Conservation (phyloP, 164 flowering plant genomes). For the Pachysandra terminalis region DNA sequence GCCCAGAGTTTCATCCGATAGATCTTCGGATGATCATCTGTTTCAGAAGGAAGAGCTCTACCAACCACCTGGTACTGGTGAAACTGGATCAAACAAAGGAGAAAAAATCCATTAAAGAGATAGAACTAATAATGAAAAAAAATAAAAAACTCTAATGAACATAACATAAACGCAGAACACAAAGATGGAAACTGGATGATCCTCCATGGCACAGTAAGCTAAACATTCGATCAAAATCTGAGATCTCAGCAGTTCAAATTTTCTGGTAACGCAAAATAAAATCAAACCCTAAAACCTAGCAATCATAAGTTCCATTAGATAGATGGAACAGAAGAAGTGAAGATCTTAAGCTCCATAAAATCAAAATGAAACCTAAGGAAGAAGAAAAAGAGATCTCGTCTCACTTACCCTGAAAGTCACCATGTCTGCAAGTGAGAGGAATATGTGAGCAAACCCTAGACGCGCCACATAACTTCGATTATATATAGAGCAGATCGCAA, state of each 20-base stretch:
- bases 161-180: too few relatives aligned
- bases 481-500: too few relatives aligned
- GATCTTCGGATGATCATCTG: conserved; percentile 80
- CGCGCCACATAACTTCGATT: too few relatives aligned
- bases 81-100: conserved; percentile 39
- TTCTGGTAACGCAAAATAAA: too few relatives aligned
- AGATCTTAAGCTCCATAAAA: neutral
- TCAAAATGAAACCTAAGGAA: neutral
- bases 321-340: too few relatives aligned
- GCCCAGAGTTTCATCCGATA: conserved; percentile 96
- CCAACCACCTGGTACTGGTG: conserved; percentile 95
- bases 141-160: too few relatives aligned
- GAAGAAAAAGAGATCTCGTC: neutral
- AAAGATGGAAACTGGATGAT: too few relatives aligned
- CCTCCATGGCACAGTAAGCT: too few relatives aligned
- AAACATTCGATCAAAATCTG: too few relatives aligned
- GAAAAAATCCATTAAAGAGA: neutral
- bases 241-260: too few relatives aligned
- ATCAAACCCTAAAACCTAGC: neutral
- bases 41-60: conserved; percentile 67
- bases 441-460: neutral
- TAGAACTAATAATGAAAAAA: neutral
- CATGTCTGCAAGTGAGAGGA: conserved; percentile 24
- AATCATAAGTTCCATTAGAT: too few relatives aligned
- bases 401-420: conserved; percentile 42